These are phyloP conservation scores for Fusarium sp. DNA, from an alignment of 2,329 filamentous ascomycete genomes.

Conservation along the genomic window DNA sequence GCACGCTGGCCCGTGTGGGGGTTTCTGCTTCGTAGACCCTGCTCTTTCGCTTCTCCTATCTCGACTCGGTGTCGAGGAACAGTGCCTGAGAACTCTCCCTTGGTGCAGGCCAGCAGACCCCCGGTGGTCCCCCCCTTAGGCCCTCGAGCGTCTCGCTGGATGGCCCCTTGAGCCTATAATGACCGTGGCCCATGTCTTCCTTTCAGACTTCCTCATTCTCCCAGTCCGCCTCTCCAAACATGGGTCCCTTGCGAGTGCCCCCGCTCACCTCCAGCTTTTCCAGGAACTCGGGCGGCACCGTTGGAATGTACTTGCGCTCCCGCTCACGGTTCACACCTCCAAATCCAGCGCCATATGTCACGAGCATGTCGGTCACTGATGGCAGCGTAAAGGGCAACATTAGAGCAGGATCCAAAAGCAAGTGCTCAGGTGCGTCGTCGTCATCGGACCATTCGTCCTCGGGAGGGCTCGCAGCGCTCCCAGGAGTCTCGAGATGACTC, in stretches of 20 bases:
- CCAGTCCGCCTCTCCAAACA: slow-evolving; percentile 71
- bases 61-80: slow-evolving; percentile 1
- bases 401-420: slow-evolving; percentile 86
- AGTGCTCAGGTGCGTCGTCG: slow-evolving; percentile 73
- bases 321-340: slow-evolving; percentile 90
- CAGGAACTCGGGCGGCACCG: slow-evolving; percentile 91
- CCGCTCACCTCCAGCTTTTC: slow-evolving; percentile 77
- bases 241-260: slow-evolving; percentile 57
- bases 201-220: slow-evolving; percentile 67
- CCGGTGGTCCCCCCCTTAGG: background rate
- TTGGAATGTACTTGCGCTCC: slow-evolving; percentile 94
- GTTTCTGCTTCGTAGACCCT: slow-evolving; percentile 16
- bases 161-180: background rate
- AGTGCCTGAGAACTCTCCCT: slow-evolving; percentile 4
- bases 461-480: slow-evolving; percentile 51
- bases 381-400: slow-evolving; percentile 96
- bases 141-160: background rate
- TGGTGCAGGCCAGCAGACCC: slow-evolving; percentile 7
- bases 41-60: slow-evolving; percentile 11
- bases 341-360: slow-evolving; percentile 93
- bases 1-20: slow-evolving; percentile 3
- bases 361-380: slow-evolving; percentile 95
- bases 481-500: slow-evolving; percentile 54
- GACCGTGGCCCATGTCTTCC: slow-evolving; percentile 9
- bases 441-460: slow-evolving; percentile 58